These are phyloP conservation scores for Neocatenulostroma microsporum DNA, from an alignment of 2,329 filamentous ascomycete species.

Conservation along the genomic window DNA sequence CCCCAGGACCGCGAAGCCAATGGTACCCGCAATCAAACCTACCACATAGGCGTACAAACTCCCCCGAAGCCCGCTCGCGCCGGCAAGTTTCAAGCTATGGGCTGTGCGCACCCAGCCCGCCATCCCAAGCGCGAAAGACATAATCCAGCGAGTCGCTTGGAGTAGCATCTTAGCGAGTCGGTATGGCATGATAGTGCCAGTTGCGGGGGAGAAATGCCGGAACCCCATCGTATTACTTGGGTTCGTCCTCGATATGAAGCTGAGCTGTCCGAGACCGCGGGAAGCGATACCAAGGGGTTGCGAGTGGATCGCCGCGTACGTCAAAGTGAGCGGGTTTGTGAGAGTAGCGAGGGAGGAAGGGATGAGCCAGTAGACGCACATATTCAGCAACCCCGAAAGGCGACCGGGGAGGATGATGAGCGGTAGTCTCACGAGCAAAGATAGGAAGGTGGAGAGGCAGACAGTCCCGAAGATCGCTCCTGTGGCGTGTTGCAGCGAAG, in stretches of 20 bases:
- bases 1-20: conserved; percentile 83
- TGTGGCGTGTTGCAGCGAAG: conserved; percentile 70
- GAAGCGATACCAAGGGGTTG: conserved; percentile 71
- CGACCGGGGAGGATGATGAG: conserved; percentile 74
- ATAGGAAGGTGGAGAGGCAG: conserved; percentile 75
- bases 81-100: conserved; percentile 59
- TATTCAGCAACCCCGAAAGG: conserved; percentile 59
- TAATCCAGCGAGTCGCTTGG: conserved; percentile 82
- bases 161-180: conserved; percentile 84
- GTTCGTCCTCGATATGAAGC: conserved; percentile 64
- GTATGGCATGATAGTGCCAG: conserved; percentile 63
- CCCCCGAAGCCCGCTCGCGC: conserved; percentile 48
- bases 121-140: conserved; percentile 82
- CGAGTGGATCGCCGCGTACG: conserved; percentile 89
- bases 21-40: conserved; percentile 82
- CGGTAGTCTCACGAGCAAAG: conserved; percentile 73
- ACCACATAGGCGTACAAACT: conserved; percentile 94
- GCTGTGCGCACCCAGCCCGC: conserved; percentile 96
- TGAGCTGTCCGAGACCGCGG: conserved; percentile 70
- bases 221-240: conserved; percentile 59
- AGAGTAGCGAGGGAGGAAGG: conserved; percentile 78
- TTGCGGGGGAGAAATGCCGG: conserved; percentile 22
- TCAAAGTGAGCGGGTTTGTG: conserved; percentile 85
- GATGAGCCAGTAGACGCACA: conserved; percentile 70
- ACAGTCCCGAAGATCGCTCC: conserved; percentile 90